phyloP scores from a whole-genome alignment of 169 alveolate genomes.

The Ichthyophthirius multifiliis region DNA sequence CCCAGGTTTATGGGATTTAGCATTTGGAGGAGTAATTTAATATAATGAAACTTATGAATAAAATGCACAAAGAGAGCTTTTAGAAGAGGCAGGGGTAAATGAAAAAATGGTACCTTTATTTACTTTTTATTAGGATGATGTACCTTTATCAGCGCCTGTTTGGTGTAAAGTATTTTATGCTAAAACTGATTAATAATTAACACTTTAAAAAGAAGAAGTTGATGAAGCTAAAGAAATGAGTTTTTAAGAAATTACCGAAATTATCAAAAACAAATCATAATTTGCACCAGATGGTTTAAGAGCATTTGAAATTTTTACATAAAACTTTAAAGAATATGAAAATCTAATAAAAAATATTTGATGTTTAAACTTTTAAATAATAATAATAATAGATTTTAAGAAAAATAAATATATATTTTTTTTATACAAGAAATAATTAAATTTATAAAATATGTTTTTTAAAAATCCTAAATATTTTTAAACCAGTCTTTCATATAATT shows the following conservation, averaged over 20 bases:
- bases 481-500: too few species aligned
- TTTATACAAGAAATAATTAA: too few species aligned
- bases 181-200: neutral
- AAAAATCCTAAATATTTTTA: too few species aligned
- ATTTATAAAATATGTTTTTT: too few species aligned
- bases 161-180: neutral
- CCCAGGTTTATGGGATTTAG: constrained; percentile 61
- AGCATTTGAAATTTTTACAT: constrained; percentile 1
- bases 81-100: constrained; percentile 48
- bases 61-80: constrained; percentile 54
- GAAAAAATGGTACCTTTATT: neutral
- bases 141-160: neutral
- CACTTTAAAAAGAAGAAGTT: neutral
- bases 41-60: constrained; percentile 42
- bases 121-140: neutral
- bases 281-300: neutral
- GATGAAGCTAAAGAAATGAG: neutral
- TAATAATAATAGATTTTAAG: too few species aligned
- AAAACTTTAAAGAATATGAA: neutral
- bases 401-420: too few species aligned
- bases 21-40: constrained; percentile 63
- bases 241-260: neutral
- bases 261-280: neutral
- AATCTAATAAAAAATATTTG: neutral
- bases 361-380: too few species aligned